Evolutionary conservation across 2,329 filamentous ascomycete genomes (phyloP).

Genomic region (Fusarium paranaense): DNA sequence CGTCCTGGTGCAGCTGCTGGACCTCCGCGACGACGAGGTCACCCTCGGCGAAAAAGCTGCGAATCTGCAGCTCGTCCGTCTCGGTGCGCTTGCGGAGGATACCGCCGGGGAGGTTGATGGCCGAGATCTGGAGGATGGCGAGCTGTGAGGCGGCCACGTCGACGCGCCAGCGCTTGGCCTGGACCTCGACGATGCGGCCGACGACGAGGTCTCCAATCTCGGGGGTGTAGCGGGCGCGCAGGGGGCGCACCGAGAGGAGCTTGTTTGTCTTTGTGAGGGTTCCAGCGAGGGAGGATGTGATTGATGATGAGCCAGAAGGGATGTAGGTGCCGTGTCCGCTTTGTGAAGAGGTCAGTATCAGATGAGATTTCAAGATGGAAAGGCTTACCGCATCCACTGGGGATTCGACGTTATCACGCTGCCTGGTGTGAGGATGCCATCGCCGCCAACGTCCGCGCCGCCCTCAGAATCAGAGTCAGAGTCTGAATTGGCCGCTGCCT

Average conservation of each 20-base stretch:
- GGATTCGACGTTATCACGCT: slow-evolving; percentile 88
- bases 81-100: slow-evolving; percentile 92
- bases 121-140: slow-evolving; percentile 84
- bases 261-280: slow-evolving; percentile 96
- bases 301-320: slow-evolving; percentile 70
- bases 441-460: slow-evolving; percentile 58
- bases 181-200: slow-evolving; percentile 94
- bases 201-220: slow-evolving; percentile 97
- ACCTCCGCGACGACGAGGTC: slow-evolving; percentile 96
- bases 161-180: slow-evolving; percentile 92
- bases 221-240: slow-evolving; percentile 92
- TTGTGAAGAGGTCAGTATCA: slow-evolving; percentile 17
- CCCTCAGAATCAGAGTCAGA: slow-evolving; percentile 59
- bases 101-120: slow-evolving; percentile 94
- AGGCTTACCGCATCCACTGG: slow-evolving; percentile 89
- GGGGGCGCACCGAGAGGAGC: slow-evolving; percentile 88
- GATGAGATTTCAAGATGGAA: background rate
- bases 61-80: slow-evolving; percentile 96
- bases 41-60: slow-evolving; percentile 96
- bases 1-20: slow-evolving; percentile 87
- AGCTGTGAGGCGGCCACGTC: slow-evolving; percentile 91
- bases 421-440: slow-evolving; percentile 85
- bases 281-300: slow-evolving; percentile 90
- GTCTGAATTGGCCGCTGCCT: slow-evolving; percentile 47
- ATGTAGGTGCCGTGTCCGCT: slow-evolving; percentile 93